These are phyloP conservation scores for Bretschneidera sinensis DNA, from an alignment of 345 rosid species.

Conservation along the genomic window DNA sequence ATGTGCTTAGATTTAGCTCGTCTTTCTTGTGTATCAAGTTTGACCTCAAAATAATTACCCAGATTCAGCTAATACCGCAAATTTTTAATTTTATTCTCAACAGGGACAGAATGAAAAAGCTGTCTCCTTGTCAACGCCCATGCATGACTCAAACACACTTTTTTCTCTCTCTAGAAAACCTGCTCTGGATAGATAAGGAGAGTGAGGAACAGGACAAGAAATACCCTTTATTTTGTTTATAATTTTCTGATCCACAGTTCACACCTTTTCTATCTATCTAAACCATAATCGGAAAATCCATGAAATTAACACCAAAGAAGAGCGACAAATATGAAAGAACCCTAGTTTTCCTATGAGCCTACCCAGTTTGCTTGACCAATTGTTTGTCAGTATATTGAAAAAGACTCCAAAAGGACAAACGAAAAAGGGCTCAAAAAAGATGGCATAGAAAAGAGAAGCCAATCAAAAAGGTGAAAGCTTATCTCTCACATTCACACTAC, in stretches of 20 bases:
- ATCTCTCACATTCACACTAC: slow-evolving; percentile 19
- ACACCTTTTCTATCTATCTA: not conserved
- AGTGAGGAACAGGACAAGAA: not conserved
- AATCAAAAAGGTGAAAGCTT: slow-evolving; percentile 11
- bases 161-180: slow-evolving; percentile 8
- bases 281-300: slow-evolving; percentile 1
- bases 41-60: slow-evolving; percentile 16
- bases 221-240: not conserved
- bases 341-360: slow-evolving; percentile 18
- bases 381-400: slow-evolving; percentile 31
- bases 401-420: slow-evolving; percentile 13
- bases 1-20: not conserved
- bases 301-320: not conserved
- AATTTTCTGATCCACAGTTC: slow-evolving; percentile 9
- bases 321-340: slow-evolving; percentile 13
- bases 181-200: not conserved
- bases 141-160: slow-evolving; percentile 22
- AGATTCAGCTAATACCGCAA: slow-evolving; percentile 1
- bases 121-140: slow-evolving; percentile 3
- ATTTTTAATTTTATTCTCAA: slow-evolving; percentile 9
- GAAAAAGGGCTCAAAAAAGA: slow-evolving; percentile 8
- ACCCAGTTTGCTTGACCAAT: slow-evolving; percentile 33
- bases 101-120: slow-evolving; percentile 10
- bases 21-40: slow-evolving; percentile 18
- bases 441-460: not conserved